Evolutionary conservation across 2,329 filamentous ascomycete genomes (phyloP), one percentile per base, ranked within the genome.

Genomic region (Pseudocercospora pini-densiflorae): DNA sequence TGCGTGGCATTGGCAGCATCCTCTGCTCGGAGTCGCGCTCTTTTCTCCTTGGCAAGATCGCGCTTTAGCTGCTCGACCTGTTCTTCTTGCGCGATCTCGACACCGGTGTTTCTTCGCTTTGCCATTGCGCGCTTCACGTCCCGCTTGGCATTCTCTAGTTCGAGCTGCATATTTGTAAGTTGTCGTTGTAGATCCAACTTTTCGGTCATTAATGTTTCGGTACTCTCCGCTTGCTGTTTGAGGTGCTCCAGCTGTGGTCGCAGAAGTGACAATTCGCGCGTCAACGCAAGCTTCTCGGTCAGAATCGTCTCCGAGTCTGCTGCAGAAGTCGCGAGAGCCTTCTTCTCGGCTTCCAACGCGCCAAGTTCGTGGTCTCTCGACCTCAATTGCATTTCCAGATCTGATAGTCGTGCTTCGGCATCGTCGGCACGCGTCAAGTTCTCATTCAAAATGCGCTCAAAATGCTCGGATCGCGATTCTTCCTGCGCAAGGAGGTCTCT

Each of bases 91-190:
- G 79, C 74, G 70, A 82, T 78, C 59, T 85, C 83, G 45, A 81
- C 80, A 62, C 83, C 81, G 49, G 80, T 86, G 77, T 76, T 85
- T 75, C 76, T 81, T 57, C 80, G 82, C 70, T 85, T 84, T 1
- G 81, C 81, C 5, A 81, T 72, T 3, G 85, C 85, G 60, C 89
- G 87, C 71, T 89, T 87, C 8, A 86, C 83, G 2, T 88, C 85
- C n/a, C 89, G 87, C 77, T 89, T 94, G 76, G 95, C 92, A 71
- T 91, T 92, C 70, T 94, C 92, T 1, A 97, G 84, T 72, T 97
- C 91, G 51, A 92, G 89, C 77, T 97, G 91, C 2, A 94, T 79
- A 1, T 90, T 88, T 74, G 86, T 90, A 29, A 97, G 79, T 78
- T 95, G 92, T 55, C 91, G 89, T 75, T 95, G 90, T 14, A 97